These are phyloP conservation scores for Saccharomyces pastorianus DNA, from an alignment of 1,139 yeast species.

Conservation along the genomic window DNA sequence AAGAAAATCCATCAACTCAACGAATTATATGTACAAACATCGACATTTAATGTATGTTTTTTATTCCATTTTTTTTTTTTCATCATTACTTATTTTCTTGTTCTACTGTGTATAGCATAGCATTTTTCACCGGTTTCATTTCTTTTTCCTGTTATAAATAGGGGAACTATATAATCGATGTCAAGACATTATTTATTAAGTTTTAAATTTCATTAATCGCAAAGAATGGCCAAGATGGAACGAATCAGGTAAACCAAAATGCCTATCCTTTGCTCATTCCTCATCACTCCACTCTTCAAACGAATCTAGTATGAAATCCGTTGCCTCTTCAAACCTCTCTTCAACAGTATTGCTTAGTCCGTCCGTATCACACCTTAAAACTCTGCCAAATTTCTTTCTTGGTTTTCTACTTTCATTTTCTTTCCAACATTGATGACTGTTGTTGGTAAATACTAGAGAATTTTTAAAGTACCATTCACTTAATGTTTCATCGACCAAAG, in stretches of 20 bases:
- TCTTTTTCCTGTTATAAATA: neutral
- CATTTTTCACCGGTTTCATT: neutral
- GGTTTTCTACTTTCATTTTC: slow-evolving; percentile 58
- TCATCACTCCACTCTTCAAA: slow-evolving; percentile 39
- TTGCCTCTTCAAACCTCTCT: slow-evolving; percentile 78
- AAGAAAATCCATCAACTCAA: neutral
- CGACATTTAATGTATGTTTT: neutral
- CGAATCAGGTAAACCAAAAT: neutral
- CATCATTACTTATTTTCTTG: neutral
- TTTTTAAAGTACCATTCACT: slow-evolving; percentile 88
- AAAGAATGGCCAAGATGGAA: neutral
- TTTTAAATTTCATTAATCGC: neutral
- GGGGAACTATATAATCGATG: neutral
- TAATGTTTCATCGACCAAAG: slow-evolving; percentile 73
- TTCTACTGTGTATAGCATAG: no score
- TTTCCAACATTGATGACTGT: slow-evolving; percentile 73
- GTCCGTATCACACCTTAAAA: slow-evolving; percentile 61
- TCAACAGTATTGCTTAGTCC: slow-evolving; percentile 71
- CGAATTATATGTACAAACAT: neutral
- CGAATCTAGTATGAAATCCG: slow-evolving; percentile 74
- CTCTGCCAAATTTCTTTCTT: slow-evolving; percentile 84
- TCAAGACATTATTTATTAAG: neutral
- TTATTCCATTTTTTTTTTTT: neutral
- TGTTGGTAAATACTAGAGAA: slow-evolving; percentile 72
- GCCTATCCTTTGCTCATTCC: slow-evolving; percentile 13